Base-by-base conservation (phyloP, 345 rosid genomes). In the Populus euphratica region DNA sequence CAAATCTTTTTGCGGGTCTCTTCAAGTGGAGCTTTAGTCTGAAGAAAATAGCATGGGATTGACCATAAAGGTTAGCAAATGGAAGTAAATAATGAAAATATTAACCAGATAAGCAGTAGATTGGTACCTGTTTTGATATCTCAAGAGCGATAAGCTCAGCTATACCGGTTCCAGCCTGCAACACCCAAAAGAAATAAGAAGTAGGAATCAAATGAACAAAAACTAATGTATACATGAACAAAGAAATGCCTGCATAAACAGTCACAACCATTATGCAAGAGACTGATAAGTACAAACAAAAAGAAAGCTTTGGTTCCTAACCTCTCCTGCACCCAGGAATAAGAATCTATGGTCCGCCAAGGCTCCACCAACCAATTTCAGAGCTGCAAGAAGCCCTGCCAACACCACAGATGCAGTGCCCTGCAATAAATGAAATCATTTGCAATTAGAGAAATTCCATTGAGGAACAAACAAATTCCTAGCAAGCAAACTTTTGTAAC, bases 321-420 rank as follows among this genome's bases (percentile, higher is more conserved):
- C 99, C 83, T 95, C 99, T 71, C 99, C 99, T 68, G 99, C 99
- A 79, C 99, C 97, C 21, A 93, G 91, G 89, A 95, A 95, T 73
- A 95, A 90, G 91, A 93, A 95, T 35, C 74, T 91, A 70, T 93
- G 98, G 14, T 92, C 92, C 10, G 91, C 87, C 69, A 95, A 88
- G 56, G 83, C 77, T 75, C 96, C 92, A 18, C 89, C 91, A 12
- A 83, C 81, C 84, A 93, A 85, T 80, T 92, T 91, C 69, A 90
- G 81, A 70, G 99, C 91, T 1, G 99, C 89, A 69, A 93, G 86
- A 63, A 95, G 86, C 68, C 99, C 98, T 9, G 97, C 89, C 69
- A 95, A 91, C 74, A 95, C 99, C 82, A 95, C 99, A 35, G 97
- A 78, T 78, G 98, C 96, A 72, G 99, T 95, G 21, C 99, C 99